Percentiles rank a stretch among this genome's conserved stretches.
Evolutionary conservation across 345 rosid genomes (phyloP).

Genomic region (Bruguiera gymnorhiza): DNA sequence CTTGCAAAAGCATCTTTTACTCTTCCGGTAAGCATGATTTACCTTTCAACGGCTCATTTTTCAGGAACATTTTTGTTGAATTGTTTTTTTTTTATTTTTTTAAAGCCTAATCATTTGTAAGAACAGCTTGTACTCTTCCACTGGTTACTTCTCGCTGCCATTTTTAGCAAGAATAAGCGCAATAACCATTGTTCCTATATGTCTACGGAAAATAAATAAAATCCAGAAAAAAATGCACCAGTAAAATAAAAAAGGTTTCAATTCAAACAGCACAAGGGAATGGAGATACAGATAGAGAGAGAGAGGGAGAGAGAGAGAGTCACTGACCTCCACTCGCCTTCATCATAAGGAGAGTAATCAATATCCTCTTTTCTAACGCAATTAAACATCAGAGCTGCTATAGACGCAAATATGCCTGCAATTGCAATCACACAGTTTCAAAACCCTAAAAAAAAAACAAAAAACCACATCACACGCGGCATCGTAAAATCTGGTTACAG

Average conservation of each 20-base stretch:
- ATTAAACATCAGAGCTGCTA: conserved; percentile 97
- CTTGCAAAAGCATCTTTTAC: too few relatives aligned
- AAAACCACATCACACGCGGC: not conserved
- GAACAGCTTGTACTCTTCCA: too few relatives aligned
- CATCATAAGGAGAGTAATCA: conserved; percentile 96
- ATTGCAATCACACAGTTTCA: not conserved
- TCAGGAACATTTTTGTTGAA: too few relatives aligned
- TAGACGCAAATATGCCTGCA: conserved; percentile 86
- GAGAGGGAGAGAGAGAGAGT: not conserved
- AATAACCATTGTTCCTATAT: too few relatives aligned
- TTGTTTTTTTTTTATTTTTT: too few relatives aligned
- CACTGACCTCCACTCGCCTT: conserved; percentile 95
- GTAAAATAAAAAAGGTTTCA: not conserved
- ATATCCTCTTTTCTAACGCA: conserved; percentile 91
- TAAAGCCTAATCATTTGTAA: too few relatives aligned
- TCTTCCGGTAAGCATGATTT: too few relatives aligned
- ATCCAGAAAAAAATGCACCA: too few relatives aligned
- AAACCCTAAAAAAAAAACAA: conserved; percentile 25
- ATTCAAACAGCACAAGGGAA: not conserved
- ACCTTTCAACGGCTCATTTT: too few relatives aligned
- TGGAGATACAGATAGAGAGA: not conserved
- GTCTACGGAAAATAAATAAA: too few relatives aligned
- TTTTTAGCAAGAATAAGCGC: too few relatives aligned
- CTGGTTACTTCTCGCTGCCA: too few relatives aligned
- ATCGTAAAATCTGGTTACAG: not conserved